phyloP scores from a whole-genome alignment of 768 basidiomycete genomes.

The Tricholoma bakamatsutake region DNA sequence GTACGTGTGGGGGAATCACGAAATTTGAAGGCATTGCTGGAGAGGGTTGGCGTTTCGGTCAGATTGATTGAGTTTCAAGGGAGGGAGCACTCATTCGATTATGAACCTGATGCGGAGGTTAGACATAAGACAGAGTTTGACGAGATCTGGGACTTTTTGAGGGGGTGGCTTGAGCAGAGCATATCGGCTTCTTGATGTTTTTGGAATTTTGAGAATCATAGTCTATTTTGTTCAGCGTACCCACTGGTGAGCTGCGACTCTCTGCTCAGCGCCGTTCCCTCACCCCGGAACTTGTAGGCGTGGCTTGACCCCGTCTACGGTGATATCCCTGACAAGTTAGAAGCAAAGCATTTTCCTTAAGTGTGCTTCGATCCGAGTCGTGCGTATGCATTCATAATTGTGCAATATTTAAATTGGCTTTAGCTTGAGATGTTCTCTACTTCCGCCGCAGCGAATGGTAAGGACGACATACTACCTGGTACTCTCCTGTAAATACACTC shows the following conservation, averaged over 20 bases:
- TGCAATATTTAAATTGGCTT: neutral
- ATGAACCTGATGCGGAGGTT: conserved; percentile 37
- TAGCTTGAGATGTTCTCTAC: neutral
- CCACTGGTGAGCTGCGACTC: neutral
- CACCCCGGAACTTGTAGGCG: neutral
- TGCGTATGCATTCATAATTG: neutral
- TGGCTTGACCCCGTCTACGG: neutral
- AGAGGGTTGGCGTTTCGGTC: conserved; percentile 19
- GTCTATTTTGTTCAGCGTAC: neutral
- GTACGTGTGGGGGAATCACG: conserved; percentile 38
- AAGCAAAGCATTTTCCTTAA: neutral
- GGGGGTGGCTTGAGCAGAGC: neutral
- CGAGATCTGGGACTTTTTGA: conserved; percentile 31
- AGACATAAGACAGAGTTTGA: conserved; percentile 32
- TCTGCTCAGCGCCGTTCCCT: neutral
- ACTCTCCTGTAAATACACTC: neutral
- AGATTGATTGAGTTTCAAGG: conserved; percentile 20
- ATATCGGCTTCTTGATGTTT: neutral
- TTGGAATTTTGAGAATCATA: neutral
- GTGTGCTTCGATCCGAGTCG: neutral
- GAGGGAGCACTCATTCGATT: conserved; percentile 51
- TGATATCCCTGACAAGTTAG: neutral
- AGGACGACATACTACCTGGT: no score
- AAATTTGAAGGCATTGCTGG: conserved; percentile 19
- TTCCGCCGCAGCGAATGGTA: no score